Conservation (phyloP, 768 basidiomycete species). For the Rhodosporidiobolus odoratus region DNA sequence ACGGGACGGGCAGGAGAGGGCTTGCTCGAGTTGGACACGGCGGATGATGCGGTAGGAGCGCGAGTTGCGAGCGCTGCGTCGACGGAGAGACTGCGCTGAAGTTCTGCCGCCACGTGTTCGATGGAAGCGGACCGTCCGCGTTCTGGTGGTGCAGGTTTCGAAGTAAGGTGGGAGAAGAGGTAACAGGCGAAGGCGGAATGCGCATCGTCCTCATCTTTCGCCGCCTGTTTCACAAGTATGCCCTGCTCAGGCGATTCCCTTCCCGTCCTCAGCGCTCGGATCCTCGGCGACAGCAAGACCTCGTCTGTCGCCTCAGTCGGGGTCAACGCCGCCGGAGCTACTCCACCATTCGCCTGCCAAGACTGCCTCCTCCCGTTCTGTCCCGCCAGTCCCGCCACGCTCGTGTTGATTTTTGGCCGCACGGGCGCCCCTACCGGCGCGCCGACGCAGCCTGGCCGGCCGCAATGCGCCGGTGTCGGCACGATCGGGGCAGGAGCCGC, state of each 20-base stretch:
- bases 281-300: constrained; percentile 28
- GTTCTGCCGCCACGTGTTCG: not conserved
- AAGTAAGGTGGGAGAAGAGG: constrained; percentile 33
- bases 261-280: constrained; percentile 10
- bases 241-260: not conserved
- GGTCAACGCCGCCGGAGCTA: constrained; percentile 4
- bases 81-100: constrained; percentile 25
- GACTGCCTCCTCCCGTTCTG: constrained; percentile 13
- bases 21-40: not conserved
- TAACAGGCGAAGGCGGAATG: constrained; percentile 37
- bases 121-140: constrained; percentile 13
- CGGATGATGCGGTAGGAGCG: not conserved
- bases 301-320: constrained; percentile 20
- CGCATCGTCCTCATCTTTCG: no score
- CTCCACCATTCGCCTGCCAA: constrained; percentile 3
- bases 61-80: constrained; percentile 3
- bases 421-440: constrained; percentile 18
- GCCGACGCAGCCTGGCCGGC: constrained; percentile 28
- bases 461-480: constrained; percentile 12
- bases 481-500: not conserved
- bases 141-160: constrained; percentile 3
- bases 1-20: constrained; percentile 3
- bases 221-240: no score
- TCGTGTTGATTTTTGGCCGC: constrained; percentile 16
- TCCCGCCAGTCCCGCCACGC: not conserved